Evolutionary conservation across 2,329 filamentous ascomycete genomes (phyloP), one percentile per base, ranked within the genome.

Genomic region (Penicillium sp.): DNA sequence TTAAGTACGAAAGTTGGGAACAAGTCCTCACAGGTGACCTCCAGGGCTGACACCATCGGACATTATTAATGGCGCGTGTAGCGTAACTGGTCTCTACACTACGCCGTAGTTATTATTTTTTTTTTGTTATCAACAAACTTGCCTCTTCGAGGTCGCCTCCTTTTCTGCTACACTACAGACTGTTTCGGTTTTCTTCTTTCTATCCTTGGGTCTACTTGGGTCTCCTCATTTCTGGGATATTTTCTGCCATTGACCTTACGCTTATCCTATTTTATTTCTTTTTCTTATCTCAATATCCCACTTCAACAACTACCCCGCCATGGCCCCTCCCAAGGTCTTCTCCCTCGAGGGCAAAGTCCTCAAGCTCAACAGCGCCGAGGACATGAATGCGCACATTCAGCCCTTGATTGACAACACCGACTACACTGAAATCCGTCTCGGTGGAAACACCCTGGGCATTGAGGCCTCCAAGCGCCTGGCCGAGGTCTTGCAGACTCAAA

Each of bases 391-490:
- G 65, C 88, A 97, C 75, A 90, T 97, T 70, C 84, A 88, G 66
- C 83, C 85, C 49, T 85, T 99, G 61, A 81, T 85, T 62, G 84
- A 86, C 58, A 88, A 87, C 78, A 78, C 84, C 55, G 84, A 92
- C 57, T 74, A 72, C 50, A 91, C 96, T 73, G 92, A 97, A 76
- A 86, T 99, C 65, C 86, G 86, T 66, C 83, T 99, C 47, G 82
- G 91, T 55, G 94, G 93, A 61, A 99, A 99, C 81, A 97, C 94
- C 1, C 81, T 97, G 51, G 94, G 94, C 53, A 87, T 97, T 53
- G 90, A 88, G 49, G 94, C 94, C 49, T 96, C 89, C 73, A 88
- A 93, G 76, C 87, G 88, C 33, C 85, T 99, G 44, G 93, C 91
- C 44, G 86, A 91, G 66, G 88, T 96, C 51, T 81, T 99, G 56